These are phyloP conservation scores for Logfia minima DNA, from an alignment of 129 eudicot genomes.

Conservation along the genomic window DNA sequence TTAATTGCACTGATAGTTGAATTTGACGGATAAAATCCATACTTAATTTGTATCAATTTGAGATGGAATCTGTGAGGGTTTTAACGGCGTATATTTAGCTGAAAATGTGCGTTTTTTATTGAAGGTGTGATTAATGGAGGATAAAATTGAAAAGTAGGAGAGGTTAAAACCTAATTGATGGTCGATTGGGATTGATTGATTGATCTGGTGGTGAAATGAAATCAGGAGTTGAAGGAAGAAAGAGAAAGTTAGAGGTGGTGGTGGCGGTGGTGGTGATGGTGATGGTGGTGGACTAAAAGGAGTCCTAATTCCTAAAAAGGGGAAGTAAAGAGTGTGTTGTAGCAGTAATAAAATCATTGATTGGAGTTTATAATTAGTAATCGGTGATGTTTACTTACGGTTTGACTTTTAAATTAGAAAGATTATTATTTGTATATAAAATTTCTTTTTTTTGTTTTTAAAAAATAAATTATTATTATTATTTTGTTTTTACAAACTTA, in stretches of 20 bases:
- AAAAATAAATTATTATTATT: too few relatives aligned
- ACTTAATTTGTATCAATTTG: constrained; percentile 11
- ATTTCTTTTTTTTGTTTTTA: too few relatives aligned
- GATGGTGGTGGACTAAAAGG: background rate
- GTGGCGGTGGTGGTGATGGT: background rate
- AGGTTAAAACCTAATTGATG: constrained; percentile 20
- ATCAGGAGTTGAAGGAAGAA: background rate
- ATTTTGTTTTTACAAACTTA: too few relatives aligned
- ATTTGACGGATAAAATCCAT: background rate
- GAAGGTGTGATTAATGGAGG: constrained; percentile 15
- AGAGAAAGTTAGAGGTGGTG: constrained; percentile 1
- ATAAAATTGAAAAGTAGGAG: background rate
- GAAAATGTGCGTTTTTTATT: constrained; percentile 5
- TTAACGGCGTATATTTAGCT: constrained; percentile 4
- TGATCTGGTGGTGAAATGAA: constrained; percentile 29
- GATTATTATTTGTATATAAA: too few relatives aligned
- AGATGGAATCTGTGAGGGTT: constrained; percentile 26
- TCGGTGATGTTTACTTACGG: too few relatives aligned
- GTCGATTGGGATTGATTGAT: constrained; percentile 20
- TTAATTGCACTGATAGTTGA: constrained; percentile 8
- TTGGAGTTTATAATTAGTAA: too few relatives aligned
- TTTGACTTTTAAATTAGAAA: too few relatives aligned
- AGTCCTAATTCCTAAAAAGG: background rate
- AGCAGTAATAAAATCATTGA: background rate
- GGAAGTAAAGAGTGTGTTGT: background rate